Conservation (phyloP, 2,329 filamentous ascomycete species). For the Monilinia aucupariae region DNA sequence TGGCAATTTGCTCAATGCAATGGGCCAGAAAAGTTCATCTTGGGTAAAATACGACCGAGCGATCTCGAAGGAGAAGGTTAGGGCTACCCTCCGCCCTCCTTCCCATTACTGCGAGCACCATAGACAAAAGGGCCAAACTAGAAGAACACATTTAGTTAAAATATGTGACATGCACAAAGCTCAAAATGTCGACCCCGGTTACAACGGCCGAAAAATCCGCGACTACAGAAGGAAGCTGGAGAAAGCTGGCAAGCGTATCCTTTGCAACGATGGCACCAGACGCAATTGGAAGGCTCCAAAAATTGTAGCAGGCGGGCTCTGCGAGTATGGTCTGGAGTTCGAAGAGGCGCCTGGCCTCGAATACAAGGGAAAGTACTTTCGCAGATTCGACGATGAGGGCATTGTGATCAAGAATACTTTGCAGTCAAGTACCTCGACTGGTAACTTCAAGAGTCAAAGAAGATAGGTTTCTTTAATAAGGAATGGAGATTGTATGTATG, state of each 20-base stretch:
- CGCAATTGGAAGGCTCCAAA: rapidly evolving
- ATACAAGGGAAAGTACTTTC: not conserved
- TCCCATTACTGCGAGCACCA: too few relatives aligned
- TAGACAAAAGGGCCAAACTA: too few relatives aligned
- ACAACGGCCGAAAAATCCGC: too few relatives aligned
- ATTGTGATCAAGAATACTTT: not conserved
- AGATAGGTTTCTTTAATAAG: too few relatives aligned
- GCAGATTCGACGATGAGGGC: not conserved
- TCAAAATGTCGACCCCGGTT: too few relatives aligned
- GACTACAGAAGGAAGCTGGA: not conserved
- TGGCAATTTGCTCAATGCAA: too few relatives aligned
- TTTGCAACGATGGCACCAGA: rapidly evolving
- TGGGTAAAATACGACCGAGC: too few relatives aligned
- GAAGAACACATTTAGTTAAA: too few relatives aligned
- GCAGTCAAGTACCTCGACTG: not conserved
- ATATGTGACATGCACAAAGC: too few relatives aligned
- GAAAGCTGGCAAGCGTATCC: not conserved
- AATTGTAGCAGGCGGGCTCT: not conserved
- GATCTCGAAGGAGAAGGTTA: not conserved
- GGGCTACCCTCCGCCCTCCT: not conserved
- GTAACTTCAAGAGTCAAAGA: not conserved
- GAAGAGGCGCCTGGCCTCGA: not conserved
- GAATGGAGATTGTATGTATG: too few relatives aligned
- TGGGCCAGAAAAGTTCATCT: too few relatives aligned
- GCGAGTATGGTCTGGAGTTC: not conserved